Percentiles rank a stretch among this genome's conserved stretches.
These are phyloP conservation scores for Didymella glomerata DNA, from an alignment of 2,329 filamentous ascomycete species.

Conservation along the genomic window DNA sequence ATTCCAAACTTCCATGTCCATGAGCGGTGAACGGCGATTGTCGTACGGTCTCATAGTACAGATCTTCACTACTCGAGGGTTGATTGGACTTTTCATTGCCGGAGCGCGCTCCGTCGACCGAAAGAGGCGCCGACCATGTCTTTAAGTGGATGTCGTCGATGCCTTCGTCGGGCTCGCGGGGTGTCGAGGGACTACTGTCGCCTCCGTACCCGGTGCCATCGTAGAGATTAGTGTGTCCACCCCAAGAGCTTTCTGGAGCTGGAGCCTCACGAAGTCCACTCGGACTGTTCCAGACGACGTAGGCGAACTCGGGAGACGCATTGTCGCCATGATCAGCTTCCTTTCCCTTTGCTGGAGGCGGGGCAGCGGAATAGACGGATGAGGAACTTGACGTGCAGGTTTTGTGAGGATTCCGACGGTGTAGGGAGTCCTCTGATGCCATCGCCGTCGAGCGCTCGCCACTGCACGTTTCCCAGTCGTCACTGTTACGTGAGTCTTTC, in stretches of 20 bases:
- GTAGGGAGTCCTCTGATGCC: neutral
- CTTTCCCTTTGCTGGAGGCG: neutral
- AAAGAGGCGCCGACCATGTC: neutral
- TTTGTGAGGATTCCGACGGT: neutral
- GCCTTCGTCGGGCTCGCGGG: constrained; percentile 11
- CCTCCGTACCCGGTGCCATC: constrained; percentile 39
- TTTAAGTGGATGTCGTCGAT: neutral
- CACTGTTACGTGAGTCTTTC: constrained; percentile 4
- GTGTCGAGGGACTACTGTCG: constrained; percentile 12
- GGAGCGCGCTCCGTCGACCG: neutral
- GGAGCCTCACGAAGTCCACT: neutral
- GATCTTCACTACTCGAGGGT: neutral
- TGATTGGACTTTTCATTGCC: neutral
- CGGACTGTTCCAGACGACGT: constrained; percentile 20
- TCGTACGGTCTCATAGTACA: neutral
- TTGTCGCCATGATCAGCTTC: neutral
- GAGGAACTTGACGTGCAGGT: neutral
- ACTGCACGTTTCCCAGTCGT: constrained; percentile 7
- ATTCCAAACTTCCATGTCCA: neutral
- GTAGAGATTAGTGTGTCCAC: constrained; percentile 31
- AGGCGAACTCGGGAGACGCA: constrained; percentile 3
- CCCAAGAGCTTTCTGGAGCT: constrained; percentile 23
- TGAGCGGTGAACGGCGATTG: neutral
- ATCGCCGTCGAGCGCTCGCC: neutral
- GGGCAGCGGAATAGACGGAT: neutral